A percentile compares a stretch with the other conserved stretches of the same genome.
Evolutionary conservation across 2,329 filamentous ascomycete genomes (phyloP).

Genomic region (Ustilaginoidea virens): DNA sequence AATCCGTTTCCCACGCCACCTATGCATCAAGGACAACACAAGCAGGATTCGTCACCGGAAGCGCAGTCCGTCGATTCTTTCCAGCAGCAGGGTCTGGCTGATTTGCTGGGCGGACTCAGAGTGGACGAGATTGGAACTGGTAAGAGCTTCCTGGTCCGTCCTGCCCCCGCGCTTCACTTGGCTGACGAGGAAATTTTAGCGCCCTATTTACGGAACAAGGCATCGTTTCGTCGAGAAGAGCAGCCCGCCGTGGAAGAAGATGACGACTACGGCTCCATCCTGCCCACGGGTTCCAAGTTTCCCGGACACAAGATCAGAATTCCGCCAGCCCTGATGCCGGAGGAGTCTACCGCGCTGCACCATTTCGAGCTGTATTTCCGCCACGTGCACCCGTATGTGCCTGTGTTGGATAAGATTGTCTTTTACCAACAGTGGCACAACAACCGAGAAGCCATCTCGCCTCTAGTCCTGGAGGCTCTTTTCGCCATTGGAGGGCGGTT

Average conservation of each 20-base stretch:
- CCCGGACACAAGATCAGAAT: conserved; percentile 72
- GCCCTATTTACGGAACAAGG: conserved; percentile 64
- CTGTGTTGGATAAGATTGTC: conserved; percentile 66
- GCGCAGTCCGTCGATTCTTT: conserved; percentile 48
- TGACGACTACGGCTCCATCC: conserved; percentile 55
- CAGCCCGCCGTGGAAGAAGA: conserved; percentile 52
- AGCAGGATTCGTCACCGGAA: conserved; percentile 23
- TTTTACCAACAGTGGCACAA: conserved; percentile 87
- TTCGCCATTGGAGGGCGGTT: conserved; percentile 80
- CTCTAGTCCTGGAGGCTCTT: conserved; percentile 74
- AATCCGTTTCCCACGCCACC: conserved; percentile 39
- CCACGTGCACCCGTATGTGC: conserved; percentile 84
- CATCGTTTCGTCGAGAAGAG: conserved; percentile 33
- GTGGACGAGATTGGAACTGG: conserved; percentile 79
- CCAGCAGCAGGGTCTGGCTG: conserved; percentile 56
- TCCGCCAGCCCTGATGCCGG: conserved; percentile 83
- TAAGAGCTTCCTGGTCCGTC: too few species aligned
- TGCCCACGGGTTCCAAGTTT: conserved; percentile 53
- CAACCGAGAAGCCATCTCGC: conserved; percentile 71
- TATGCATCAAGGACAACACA: conserved; percentile 15
- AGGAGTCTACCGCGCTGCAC: conserved; percentile 63
- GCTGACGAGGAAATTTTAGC: conserved; percentile 29
- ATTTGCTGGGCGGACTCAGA: conserved; percentile 72
- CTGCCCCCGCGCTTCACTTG: too few species aligned
- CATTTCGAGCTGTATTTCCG: conserved; percentile 87